Conservation (phyloP, 768 basidiomycete species). For the Kwoniella dejecticola region DNA sequence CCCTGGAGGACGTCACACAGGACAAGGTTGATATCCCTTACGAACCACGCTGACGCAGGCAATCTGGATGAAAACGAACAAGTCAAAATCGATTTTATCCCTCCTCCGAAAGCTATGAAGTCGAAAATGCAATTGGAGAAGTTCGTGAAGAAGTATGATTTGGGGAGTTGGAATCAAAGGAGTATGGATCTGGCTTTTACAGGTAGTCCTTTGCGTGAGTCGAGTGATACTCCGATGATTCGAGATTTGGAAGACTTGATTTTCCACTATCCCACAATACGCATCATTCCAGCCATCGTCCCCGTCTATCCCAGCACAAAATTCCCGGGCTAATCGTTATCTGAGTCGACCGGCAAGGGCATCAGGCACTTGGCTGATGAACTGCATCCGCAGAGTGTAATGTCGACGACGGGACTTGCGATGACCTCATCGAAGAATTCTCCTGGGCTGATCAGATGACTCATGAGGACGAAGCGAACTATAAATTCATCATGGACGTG, state of each 20-base stretch:
- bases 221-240: no score
- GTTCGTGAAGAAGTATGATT: not conserved
- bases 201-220: conserved; percentile 25
- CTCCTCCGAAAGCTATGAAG: conserved; percentile 6
- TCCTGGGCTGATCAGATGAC: conserved; percentile 34
- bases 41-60: conserved; percentile 6
- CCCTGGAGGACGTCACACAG: conserved; percentile 50
- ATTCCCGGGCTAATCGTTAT: no score
- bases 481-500: conserved; percentile 53
- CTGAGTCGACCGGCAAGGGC: no score
- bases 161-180: conserved; percentile 7
- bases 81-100: not conserved
- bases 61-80: conserved; percentile 1
- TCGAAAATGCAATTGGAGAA: not conserved
- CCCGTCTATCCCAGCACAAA: no score
- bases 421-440: conserved; percentile 41
- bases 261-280: no score
- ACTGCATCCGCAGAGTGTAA: conserved; percentile 36
- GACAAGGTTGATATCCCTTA: conserved; percentile 40
- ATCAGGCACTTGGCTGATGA: no score
- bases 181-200: conserved; percentile 25
- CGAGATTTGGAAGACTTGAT: no score
- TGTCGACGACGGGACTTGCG: conserved; percentile 48
- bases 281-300: no score
- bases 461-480: conserved; percentile 44